Conservation (phyloP, 352 stramenopile genomes). For the Pythium rhizo-oryzae region DNA sequence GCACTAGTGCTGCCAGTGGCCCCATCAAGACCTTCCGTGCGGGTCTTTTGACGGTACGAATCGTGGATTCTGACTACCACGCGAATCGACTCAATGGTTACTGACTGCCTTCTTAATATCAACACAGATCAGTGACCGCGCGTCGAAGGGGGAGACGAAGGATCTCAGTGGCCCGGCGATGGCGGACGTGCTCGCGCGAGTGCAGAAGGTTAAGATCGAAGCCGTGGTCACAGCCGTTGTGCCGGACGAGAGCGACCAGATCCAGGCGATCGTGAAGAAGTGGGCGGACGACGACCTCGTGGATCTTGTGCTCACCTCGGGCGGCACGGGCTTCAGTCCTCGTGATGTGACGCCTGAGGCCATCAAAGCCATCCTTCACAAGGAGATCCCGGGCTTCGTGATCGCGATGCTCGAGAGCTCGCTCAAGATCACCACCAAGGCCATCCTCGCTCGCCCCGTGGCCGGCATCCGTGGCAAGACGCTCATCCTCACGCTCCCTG, state of each 20-base stretch:
- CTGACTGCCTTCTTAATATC: neutral
- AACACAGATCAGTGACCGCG: conserved; percentile 80
- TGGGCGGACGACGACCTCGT: conserved; percentile 75
- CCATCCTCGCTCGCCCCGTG: conserved; percentile 86
- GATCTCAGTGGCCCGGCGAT: conserved; percentile 88
- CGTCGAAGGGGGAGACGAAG: conserved; percentile 57
- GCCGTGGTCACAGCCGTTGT: conserved; percentile 64
- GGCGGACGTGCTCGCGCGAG: conserved; percentile 55
- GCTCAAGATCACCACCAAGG: conserved; percentile 87
- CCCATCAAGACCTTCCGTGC: conserved; percentile 54
- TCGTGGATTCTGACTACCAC: neutral
- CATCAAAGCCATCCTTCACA: conserved; percentile 81
- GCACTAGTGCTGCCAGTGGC: neutral
- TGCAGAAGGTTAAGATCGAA: conserved; percentile 51
- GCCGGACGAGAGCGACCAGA: conserved; percentile 68
- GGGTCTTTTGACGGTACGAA: conserved; percentile 66
- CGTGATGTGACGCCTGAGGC: conserved; percentile 90
- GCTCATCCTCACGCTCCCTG: conserved; percentile 88
- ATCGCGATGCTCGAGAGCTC: conserved; percentile 87
- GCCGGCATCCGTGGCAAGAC: conserved; percentile 83
- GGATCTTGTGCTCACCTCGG: conserved; percentile 88
- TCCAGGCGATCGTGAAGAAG: conserved; percentile 65
- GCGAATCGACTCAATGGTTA: neutral
- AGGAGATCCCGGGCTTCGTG: conserved; percentile 83
- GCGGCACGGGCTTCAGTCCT: conserved; percentile 88